A percentile compares a stretch with the other conserved stretches of the same genome.
Conservation (phyloP, 306 rosid species). For the Quercus robur region DNA sequence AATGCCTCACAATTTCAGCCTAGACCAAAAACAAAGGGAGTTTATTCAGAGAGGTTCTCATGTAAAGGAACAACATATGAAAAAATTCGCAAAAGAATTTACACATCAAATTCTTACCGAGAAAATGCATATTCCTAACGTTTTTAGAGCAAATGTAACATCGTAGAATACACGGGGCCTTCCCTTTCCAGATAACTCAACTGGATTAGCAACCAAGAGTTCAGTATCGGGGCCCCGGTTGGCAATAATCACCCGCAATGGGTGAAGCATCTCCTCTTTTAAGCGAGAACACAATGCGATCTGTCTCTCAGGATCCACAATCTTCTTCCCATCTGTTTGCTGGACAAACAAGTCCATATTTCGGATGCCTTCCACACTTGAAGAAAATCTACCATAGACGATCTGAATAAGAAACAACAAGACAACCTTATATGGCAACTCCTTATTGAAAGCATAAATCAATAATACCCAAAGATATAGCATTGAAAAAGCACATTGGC, state of each 20-base stretch:
- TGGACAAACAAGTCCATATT: constrained; percentile 69
- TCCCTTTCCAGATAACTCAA: constrained; percentile 73
- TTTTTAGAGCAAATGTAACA: constrained; percentile 68
- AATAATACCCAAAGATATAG: background rate
- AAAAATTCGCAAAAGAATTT: background rate
- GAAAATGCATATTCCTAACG: constrained; percentile 62
- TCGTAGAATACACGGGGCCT: constrained; percentile 89
- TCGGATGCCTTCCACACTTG: constrained; percentile 50
- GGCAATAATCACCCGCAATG: constrained; percentile 63
- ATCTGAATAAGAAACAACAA: constrained; percentile 39
- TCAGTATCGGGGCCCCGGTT: constrained; percentile 83
- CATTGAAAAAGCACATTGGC: background rate
- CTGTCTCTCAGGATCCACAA: constrained; percentile 65
- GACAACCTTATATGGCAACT: constrained; percentile 1
- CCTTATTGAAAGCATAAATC: background rate
- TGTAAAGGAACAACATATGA: background rate
- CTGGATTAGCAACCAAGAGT: constrained; percentile 86
- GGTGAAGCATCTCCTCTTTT: constrained; percentile 69
- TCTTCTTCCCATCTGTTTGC: constrained; percentile 63
- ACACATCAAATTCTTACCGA: constrained; percentile 37
- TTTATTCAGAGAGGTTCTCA: constrained; percentile 3
- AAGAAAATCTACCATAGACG: constrained; percentile 64
- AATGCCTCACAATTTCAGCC: constrained; percentile 87
- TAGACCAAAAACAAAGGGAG: constrained; percentile 4
- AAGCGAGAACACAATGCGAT: constrained; percentile 57